Base-by-base conservation (phyloP, 208 protist species). In the Herpetomonas tarakana region DNA sequence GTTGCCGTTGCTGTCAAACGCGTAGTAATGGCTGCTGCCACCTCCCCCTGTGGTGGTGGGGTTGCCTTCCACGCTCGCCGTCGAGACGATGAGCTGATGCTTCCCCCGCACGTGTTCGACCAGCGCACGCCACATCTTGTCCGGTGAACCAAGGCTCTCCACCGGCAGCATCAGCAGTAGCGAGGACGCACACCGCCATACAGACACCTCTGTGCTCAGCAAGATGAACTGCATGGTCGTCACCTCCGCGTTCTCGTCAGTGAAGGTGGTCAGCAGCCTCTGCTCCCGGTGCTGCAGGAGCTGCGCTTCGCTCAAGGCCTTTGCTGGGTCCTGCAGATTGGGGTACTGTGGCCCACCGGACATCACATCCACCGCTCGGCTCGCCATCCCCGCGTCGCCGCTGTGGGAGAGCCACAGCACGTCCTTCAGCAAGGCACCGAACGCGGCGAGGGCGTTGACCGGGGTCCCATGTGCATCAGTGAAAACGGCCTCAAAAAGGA, bases 161-260 rank as follows among this genome's bases (percentile, higher is more conserved):
- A 77, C 72, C 1, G 79, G 71, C 29, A 93, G 53, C 86, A 93
- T 93, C 58, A 93, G 27, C 24, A 90, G 65, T 28, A 93, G 67
- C 65, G 68, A 76, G 53, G 72, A 86, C 49, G 80, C 78, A 45
- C 85, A 63, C 29, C 72, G 69, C 77, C 83, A 93, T 57, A 93
- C 77, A 9, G 58, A 69, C 12, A 86, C 83, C 56, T 93, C 86
- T 7, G 71, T 86, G 26, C 71, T 68, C 16, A 93, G 62, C 18
- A 93, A 51, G 31, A 84, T 53, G 47, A 82, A 73, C 67, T 93
- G 86, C 16, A 90, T 14, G 38, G 74, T 74, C 2, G 77, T 82
- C 25, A 77, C 78, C 44, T 76, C 62, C 2, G 76, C 72, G 44
- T 77, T 84, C 0, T 47, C 52, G 28, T 29, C 44, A 12, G 74